Evolutionary conservation across 2,329 filamentous ascomycete species (phyloP), one percentile per base, ranked within the genome.

Genomic region (Pseudohalonectria lignicola): DNA sequence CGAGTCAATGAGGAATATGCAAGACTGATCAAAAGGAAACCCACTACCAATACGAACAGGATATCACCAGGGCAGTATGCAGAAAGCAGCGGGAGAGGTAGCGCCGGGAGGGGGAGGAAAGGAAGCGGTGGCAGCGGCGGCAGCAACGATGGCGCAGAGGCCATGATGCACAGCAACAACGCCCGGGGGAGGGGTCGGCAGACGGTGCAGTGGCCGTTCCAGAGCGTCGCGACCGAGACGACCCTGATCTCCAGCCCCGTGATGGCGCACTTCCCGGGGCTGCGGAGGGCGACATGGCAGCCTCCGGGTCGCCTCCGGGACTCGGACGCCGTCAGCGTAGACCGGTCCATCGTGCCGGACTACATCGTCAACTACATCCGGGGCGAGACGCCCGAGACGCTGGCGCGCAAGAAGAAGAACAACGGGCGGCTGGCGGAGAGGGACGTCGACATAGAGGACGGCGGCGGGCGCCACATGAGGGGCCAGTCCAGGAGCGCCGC

Each of bases 301-400:
- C 49, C 45, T 9, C 45, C 45, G 12, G 36, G 34, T 2, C 28
- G 35, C 12, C 28, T 41, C 8, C 33, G 29, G 20, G 33, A 41
- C 15, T 36, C 34, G 30, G 34, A 38, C 15, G 16, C 40, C 37
- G 29, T 43, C 23, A 37, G 42, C 25, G 41, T 44, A 34, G 59
- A 64, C 40, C 57, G 56, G 39, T 62, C 65, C 39, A 59, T 73
- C 23, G 61, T 74, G 13, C 70, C 70, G 8, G 70, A 74, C 52
- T 74, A 74, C 45, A 64, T 74, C 30, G 59, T 70, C 43, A 67
- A 71, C 51, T 74, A 67, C 49, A 59, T 74, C 43, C 63, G 69
- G 30, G 69, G 69, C 33, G 70, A 74, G 52, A 74, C 69, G 2
- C 69, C 70, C 12, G 69, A 73, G 50, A 64, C 61, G 21, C 48